Conservation (phyloP, 2,329 filamentous ascomycete genomes). For the Nannizziopsis barbatae region DNA sequence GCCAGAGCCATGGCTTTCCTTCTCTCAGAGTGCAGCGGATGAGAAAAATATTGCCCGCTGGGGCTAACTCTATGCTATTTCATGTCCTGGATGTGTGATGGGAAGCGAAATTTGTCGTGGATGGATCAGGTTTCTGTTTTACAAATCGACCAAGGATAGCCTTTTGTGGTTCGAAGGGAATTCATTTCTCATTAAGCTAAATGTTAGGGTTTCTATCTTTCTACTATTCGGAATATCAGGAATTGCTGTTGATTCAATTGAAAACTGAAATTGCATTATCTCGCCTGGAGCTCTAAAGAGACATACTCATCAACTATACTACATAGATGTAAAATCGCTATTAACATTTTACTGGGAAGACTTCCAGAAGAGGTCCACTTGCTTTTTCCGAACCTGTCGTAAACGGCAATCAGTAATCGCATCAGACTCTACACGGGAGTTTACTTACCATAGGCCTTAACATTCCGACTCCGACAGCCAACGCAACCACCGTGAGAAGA, state of each 20-base stretch:
- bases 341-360: background rate
- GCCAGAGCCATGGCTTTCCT: slow-evolving; percentile 12
- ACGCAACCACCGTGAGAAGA: slow-evolving; percentile 67
- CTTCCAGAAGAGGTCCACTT: slow-evolving; percentile 34
- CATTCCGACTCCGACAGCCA: slow-evolving; percentile 63
- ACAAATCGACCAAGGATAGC: background rate
- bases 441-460: slow-evolving; percentile 71
- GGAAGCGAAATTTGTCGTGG: too few species aligned
- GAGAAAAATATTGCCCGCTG: slow-evolving; percentile 3
- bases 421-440: background rate
- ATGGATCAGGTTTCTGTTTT: background rate
- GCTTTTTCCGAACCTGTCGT: slow-evolving; percentile 39
- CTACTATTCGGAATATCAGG: too few species aligned
- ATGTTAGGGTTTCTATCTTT: too few species aligned
- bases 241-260: too few species aligned
- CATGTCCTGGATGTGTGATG: background rate
- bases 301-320: background rate
- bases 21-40: slow-evolving; percentile 8
- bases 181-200: too few species aligned
- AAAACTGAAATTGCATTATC: too few species aligned
- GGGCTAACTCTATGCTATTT: background rate
- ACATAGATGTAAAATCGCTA: background rate
- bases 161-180: too few species aligned
- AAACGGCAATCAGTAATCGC: slow-evolving; percentile 1
- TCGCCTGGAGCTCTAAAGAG: too few species aligned